Conservation (phyloP, 106 monocot species). For the Acanthochlamys bracteata region DNA sequence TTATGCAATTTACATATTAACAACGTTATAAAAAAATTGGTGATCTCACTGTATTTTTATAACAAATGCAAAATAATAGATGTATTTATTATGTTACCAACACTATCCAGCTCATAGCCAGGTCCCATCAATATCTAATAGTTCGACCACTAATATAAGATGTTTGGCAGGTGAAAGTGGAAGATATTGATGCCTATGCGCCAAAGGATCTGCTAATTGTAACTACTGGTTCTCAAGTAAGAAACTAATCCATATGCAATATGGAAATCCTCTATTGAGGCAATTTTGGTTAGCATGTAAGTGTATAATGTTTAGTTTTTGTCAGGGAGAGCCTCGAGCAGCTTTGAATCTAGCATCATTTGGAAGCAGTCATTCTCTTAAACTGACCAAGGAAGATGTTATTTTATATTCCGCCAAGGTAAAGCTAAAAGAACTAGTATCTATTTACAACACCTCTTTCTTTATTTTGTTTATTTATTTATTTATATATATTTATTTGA, state of each 20-base stretch:
- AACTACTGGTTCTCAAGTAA: conserved; percentile 99
- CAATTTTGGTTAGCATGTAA: conserved; percentile 11
- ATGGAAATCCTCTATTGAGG: no score
- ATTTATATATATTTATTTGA: no score
- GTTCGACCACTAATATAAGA: no score
- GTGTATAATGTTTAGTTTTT: conserved; percentile 18
- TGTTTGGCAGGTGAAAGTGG: conserved; percentile 78
- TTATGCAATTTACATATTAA: no score
- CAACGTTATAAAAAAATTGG: no score
- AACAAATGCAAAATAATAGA: no score
- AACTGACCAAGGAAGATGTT: conserved; percentile 78
- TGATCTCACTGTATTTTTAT: no score
- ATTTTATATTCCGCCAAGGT: conserved; percentile 99
- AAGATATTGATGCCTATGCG: conserved; percentile 95
- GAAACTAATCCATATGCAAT: no score
- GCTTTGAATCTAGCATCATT: conserved; percentile 98
- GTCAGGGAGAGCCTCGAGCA: conserved; percentile 95
- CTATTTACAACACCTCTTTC: neutral
- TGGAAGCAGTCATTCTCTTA: conserved; percentile 92
- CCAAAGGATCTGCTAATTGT: conserved; percentile 96
- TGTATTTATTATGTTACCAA: no score
- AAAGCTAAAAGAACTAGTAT: neutral
- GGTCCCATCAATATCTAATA: no score
- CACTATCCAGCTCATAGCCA: no score
- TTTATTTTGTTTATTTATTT: no score